Evolutionary conservation across 352 stramenopile genomes (phyloP).

Genomic region (Pythium dissimile): DNA sequence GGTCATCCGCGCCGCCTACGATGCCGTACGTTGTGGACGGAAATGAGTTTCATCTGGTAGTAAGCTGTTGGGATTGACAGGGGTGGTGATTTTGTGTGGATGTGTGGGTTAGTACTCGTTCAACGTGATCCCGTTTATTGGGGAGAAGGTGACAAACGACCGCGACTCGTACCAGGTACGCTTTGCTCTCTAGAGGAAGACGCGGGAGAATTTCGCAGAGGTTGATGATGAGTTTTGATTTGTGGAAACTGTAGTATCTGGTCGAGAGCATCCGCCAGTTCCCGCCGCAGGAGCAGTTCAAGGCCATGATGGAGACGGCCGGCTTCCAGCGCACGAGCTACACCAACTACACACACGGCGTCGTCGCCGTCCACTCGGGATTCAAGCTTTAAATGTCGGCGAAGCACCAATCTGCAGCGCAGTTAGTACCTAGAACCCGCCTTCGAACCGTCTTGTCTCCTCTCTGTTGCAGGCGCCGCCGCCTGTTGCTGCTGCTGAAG

Average conservation of each 20-base stretch:
- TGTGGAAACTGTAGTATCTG: conserved; percentile 80
- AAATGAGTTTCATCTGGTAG: no score
- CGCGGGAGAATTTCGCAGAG: background rate
- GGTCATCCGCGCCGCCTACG: conserved; percentile 93
- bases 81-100: background rate
- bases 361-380: conserved; percentile 96
- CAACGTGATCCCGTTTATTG: conserved; percentile 95
- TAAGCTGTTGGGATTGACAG: no score
- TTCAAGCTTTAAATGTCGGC: conserved; percentile 90
- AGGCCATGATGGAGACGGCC: conserved; percentile 92
- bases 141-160: conserved; percentile 95
- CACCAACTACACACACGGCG: conserved; percentile 96
- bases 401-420: no score
- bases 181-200: background rate
- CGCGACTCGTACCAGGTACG: conserved; percentile 93
- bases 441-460: background rate
- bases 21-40: conserved; percentile 70
- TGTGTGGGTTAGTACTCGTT: conserved; percentile 92
- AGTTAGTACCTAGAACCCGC: background rate
- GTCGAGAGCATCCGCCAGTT: conserved; percentile 99
- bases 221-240: background rate
- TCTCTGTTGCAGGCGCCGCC: background rate
- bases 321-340: conserved; percentile 93
- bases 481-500: conserved; percentile 2
- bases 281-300: conserved; percentile 95